Percentiles rank a stretch among this genome's conserved stretches.
Conservation (phyloP, 2,329 filamentous ascomycete species). For the Geosmithia putterillii region DNA sequence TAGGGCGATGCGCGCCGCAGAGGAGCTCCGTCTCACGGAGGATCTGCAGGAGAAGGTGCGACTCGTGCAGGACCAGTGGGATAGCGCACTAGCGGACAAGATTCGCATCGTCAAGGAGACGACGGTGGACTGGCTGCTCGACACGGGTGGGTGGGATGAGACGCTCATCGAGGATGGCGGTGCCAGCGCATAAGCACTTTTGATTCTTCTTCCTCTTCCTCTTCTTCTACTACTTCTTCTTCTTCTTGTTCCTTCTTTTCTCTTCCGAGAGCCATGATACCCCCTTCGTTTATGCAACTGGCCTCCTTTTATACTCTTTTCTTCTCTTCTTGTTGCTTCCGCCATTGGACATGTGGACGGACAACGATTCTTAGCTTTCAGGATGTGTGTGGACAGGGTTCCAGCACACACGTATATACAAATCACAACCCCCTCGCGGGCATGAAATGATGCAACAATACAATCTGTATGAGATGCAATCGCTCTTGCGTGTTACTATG, state of each 20-base stretch:
- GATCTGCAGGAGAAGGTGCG: constrained; percentile 91
- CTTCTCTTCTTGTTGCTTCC: neutral
- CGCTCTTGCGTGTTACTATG: too few relatives aligned
- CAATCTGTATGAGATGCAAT: too few relatives aligned
- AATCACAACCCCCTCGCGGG: too few relatives aligned
- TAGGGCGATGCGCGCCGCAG: constrained; percentile 47
- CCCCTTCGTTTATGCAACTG: too few relatives aligned
- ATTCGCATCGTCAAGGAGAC: constrained; percentile 62
- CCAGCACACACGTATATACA: too few relatives aligned
- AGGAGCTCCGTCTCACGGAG: constrained; percentile 61
- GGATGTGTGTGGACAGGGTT: too few relatives aligned
- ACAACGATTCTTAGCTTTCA: too few relatives aligned
- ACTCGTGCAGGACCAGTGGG: constrained; percentile 85
- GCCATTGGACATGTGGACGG: too few relatives aligned
- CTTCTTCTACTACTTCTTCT: neutral
- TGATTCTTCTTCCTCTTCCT: neutral
- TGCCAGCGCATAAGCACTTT: neutral
- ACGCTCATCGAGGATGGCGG: constrained; percentile 28
- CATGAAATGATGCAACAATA: too few relatives aligned
- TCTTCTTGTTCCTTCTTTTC: neutral
- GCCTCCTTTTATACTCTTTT: neutral
- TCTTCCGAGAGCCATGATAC: neutral
- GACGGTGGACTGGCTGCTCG: constrained; percentile 60
- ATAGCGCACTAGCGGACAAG: constrained; percentile 68
- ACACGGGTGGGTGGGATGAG: constrained; percentile 83